Evolutionary conservation across 2,329 filamentous ascomycete species (phyloP).

Genomic region (Talaromyces sp.): DNA sequence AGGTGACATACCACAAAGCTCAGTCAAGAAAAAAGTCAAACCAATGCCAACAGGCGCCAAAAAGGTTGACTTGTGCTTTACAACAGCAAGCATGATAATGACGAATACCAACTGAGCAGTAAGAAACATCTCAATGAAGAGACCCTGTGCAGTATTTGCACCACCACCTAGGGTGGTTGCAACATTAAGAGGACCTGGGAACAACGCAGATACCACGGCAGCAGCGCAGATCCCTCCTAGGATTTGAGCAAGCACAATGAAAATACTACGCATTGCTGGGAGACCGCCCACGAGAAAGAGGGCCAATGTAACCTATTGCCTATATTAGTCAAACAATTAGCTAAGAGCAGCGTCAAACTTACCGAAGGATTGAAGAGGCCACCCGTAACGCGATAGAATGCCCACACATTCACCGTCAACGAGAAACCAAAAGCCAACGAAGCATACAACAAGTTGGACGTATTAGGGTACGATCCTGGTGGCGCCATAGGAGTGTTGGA

Average conservation of each 20-base stretch:
- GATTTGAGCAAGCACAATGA: constrained; percentile 57
- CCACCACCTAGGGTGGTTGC: constrained; percentile 54
- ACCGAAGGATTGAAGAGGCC: constrained; percentile 52
- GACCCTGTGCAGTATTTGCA: constrained; percentile 53
- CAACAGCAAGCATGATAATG: constrained; percentile 66
- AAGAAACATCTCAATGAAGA: constrained; percentile 66
- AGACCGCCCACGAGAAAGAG: constrained; percentile 59
- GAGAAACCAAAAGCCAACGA: constrained; percentile 46
- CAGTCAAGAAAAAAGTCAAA: constrained; percentile 62
- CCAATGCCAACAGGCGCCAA: constrained; percentile 70
- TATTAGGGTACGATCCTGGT: constrained; percentile 34
- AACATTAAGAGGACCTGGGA: constrained; percentile 57
- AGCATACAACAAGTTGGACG: constrained; percentile 41
- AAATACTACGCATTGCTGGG: constrained; percentile 48
- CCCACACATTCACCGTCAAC: constrained; percentile 53
- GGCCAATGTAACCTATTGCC: constrained; percentile 52
- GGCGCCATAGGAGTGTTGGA: constrained; percentile 38
- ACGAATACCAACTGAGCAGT: constrained; percentile 62
- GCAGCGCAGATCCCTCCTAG: constrained; percentile 58
- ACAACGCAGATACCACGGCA: constrained; percentile 54
- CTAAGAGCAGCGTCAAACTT: constrained; percentile 11
- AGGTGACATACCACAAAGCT: constrained; percentile 46
- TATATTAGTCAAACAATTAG: not conserved
- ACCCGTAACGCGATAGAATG: constrained; percentile 52
- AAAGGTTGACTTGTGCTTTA: constrained; percentile 70